Evolutionary conservation across 164 flowering plant genomes (phyloP), one percentile per base, ranked within the genome.

Genomic region (Umbellularia californica): DNA sequence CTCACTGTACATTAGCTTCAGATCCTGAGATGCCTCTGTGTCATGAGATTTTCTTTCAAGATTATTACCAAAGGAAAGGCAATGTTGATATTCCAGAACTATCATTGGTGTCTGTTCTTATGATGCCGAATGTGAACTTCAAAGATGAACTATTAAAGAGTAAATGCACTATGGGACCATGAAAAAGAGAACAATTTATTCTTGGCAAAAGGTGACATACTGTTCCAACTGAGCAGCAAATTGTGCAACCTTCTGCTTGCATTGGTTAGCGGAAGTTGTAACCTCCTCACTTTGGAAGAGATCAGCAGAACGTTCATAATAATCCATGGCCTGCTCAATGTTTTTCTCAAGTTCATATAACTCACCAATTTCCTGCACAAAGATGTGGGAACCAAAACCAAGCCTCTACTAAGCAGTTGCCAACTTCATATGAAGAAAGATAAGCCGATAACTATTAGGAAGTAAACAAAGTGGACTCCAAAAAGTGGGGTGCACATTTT

Each of bases 281-380:
- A 93, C 89, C 65, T 90, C 95, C 81, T 92, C 97, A 78, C 83
- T 83, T 82, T 88, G 88, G 81, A 87, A 92, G 75, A 92, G 88
- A 47, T 92, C 95, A 74, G 94, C 95, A 51, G 97, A 83, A 17
- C 77, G 82, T 73, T 90, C 94, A 83, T 51, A 87, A 74, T 75
- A 86, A 23, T 51, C 81, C 71, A 91, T 88, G 63, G 94, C 80
- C 79, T 83, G 81, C 68, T 88, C 89, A 69, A 83, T 58, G 69
- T 88, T 80, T 69, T 88, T 87, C 22, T 87, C 90, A 70, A 78
- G 76, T 81, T 91, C 97, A 78, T 85, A 87, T 51, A 91, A 66
- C 73, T 92, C 97, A 65, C 85, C 97, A 78, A 91, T 84, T 75
- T 90, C 92, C 97, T 92, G 84, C 78, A 77, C 28, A 69, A 58